These are phyloP conservation scores for Curvularia verruculosa DNA, from an alignment of 2,329 filamentous ascomycete genomes.

Conservation along the genomic window DNA sequence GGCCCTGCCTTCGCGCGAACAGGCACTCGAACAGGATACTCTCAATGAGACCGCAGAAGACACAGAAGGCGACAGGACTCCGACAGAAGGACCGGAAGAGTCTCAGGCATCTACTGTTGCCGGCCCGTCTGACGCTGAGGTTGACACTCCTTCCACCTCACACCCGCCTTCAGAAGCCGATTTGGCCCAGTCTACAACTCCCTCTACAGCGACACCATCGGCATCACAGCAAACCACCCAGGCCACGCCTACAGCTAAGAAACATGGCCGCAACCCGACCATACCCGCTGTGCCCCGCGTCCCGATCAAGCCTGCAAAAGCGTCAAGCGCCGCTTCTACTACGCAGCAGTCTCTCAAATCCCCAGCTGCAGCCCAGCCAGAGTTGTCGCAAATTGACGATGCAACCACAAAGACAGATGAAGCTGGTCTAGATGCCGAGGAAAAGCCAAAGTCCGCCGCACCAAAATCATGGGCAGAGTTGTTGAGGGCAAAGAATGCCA, in stretches of 20 bases:
- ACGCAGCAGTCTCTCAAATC: slow-evolving; percentile 47
- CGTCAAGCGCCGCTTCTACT: slow-evolving; percentile 42
- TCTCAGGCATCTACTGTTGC: slow-evolving; percentile 55
- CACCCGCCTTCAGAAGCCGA: slow-evolving; percentile 63
- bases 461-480: slow-evolving; percentile 72
- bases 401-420: slow-evolving; percentile 19
- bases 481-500: slow-evolving; percentile 60
- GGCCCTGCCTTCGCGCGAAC: slow-evolving; percentile 60
- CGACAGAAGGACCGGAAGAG: slow-evolving; percentile 47
- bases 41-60: slow-evolving; percentile 20
- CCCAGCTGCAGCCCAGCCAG: slow-evolving; percentile 21
- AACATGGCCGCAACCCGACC: slow-evolving; percentile 52
- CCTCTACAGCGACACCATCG: slow-evolving; percentile 59
- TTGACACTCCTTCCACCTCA: slow-evolving; percentile 64
- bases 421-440: slow-evolving; percentile 31
- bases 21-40: slow-evolving; percentile 26
- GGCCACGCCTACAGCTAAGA: slow-evolving; percentile 39
- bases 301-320: slow-evolving; percentile 54
- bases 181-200: slow-evolving; percentile 62
- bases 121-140: slow-evolving; percentile 54
- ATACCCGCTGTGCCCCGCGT: slow-evolving; percentile 60
- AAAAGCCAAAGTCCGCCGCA: slow-evolving; percentile 54
- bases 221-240: slow-evolving; percentile 48
- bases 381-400: slow-evolving; percentile 16
- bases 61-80: slow-evolving; percentile 44